Base-by-base conservation (phyloP, 768 basidiomycete species). In the Phaffia tasmanica region DNA sequence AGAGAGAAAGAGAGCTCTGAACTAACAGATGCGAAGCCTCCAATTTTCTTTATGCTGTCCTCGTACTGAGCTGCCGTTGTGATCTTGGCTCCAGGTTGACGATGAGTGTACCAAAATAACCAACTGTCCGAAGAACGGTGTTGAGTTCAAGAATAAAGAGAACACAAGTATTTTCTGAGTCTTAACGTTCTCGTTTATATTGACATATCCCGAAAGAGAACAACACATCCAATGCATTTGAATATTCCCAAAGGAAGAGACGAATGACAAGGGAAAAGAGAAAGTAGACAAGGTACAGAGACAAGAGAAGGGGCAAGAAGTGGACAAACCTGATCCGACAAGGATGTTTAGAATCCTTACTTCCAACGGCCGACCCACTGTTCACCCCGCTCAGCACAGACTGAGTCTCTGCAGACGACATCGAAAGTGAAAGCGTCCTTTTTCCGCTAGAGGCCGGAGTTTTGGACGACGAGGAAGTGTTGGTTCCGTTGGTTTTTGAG, bases 51-150 rank as follows among this genome's bases (percentile, higher is more conserved):
- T 73, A 97, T 94, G 32, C 91, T 90, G 73, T 94, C 91, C 73
- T 95, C 92, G 74, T 97, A 95, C 74, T 84, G 91, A 15, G 85
- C 57, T 23, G 66, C 59, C 23, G 62, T 58, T 25, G 63, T 81
- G 70, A 88, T 85, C 78, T 92, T 94, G 69, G 87, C 89, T 18
- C 89, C 90, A 19, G 89, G 89, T 1, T 87, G 80, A 69, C 89
- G 86, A 74, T 94, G 90, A 87, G 70, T 88, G 79, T 89, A 92
- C 86, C 87, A 92, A 75, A 90, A 90, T 7, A 89, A 82, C 89
- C 89, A 92, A 50, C 71, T 71, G 49, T 19, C 6, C 19, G 56
- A 29, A 57, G 56, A 29, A 27, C 27, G 27, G 11, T 2, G 4
- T 21, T 21, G 27, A 32, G 27, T 5, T 21, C 25, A 16, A 16